Conservation (phyloP, 345 rosid genomes). For the Turritis glabra region DNA sequence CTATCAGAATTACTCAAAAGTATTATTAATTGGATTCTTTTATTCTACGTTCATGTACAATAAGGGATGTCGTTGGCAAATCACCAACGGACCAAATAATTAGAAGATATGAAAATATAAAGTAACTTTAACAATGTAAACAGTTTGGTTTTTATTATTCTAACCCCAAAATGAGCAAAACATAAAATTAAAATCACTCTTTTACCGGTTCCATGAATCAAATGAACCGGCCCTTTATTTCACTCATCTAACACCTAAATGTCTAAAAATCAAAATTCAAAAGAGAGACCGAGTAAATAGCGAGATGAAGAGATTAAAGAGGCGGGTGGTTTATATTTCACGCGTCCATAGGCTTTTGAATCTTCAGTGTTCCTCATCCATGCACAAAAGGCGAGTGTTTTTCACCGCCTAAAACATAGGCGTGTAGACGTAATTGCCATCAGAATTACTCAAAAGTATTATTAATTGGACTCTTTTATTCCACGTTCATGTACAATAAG, state of each 20-base stretch:
- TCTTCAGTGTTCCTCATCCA: too few relatives aligned
- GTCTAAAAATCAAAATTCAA: too few relatives aligned
- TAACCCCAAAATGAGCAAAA: neutral
- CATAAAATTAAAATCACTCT: neutral
- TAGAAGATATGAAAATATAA: neutral
- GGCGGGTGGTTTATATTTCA: too few relatives aligned
- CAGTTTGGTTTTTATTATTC: neutral
- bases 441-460: too few relatives aligned
- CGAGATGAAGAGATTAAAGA: too few relatives aligned
- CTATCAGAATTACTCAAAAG: too few relatives aligned
- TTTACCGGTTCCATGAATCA: neutral
- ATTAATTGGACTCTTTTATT: neutral
- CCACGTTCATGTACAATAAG: neutral
- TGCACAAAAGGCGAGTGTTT: too few relatives aligned
- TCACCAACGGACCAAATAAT: neutral
- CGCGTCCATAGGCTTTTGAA: too few relatives aligned
- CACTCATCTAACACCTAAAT: slow-evolving; percentile 4
- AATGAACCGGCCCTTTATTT: slow-evolving; percentile 13
- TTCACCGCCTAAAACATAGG: too few relatives aligned
- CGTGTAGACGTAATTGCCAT: too few relatives aligned
- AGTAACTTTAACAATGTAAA: neutral
- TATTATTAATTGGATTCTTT: neutral
- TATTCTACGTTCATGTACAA: neutral
- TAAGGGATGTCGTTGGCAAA: too few relatives aligned
- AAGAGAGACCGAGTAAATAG: too few relatives aligned